Evolutionary conservation across 139 green algal species (phyloP).

Genomic region (Mesotaenium endlicherianum): DNA sequence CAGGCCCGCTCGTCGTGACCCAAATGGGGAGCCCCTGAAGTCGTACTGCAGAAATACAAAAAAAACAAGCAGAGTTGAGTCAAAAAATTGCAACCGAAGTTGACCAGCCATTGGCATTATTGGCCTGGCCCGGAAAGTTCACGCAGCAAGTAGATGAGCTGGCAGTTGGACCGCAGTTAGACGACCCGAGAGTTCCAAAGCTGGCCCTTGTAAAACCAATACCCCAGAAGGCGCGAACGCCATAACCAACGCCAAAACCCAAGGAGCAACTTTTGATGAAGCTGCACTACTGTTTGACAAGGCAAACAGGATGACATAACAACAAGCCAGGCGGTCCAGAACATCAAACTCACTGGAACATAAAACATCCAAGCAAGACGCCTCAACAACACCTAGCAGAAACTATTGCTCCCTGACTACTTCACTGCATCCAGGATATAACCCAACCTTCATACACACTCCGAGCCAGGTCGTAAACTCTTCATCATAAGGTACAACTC

Average conservation of each 20-base stretch:
- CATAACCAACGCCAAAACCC: too few species aligned
- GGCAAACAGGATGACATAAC: too few species aligned
- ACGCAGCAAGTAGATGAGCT: neutral
- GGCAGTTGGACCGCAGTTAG: neutral
- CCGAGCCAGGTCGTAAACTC: neutral
- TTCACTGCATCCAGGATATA: neutral
- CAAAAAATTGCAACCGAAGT: neutral
- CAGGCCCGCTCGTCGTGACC: conserved; percentile 34
- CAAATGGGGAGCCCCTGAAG: conserved; percentile 24
- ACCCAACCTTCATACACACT: neutral
- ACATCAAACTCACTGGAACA: neutral
- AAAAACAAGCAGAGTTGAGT: neutral
- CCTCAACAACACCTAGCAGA: neutral
- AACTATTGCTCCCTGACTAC: neutral
- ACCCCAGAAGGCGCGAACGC: neutral
- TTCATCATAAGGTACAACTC: neutral
- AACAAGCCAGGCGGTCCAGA: too few species aligned
- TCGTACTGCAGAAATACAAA: conserved; percentile 28
- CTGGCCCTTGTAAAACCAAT: neutral
- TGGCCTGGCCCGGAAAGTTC: neutral
- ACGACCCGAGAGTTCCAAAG: neutral
- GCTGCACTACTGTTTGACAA: too few species aligned
- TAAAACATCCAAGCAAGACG: neutral
- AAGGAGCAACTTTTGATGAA: too few species aligned
- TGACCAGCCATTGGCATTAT: neutral